Evolutionary conservation across 768 basidiomycete species (phyloP), one percentile per base, ranked within the genome.

Genomic region (Butyriboletus loyo): DNA sequence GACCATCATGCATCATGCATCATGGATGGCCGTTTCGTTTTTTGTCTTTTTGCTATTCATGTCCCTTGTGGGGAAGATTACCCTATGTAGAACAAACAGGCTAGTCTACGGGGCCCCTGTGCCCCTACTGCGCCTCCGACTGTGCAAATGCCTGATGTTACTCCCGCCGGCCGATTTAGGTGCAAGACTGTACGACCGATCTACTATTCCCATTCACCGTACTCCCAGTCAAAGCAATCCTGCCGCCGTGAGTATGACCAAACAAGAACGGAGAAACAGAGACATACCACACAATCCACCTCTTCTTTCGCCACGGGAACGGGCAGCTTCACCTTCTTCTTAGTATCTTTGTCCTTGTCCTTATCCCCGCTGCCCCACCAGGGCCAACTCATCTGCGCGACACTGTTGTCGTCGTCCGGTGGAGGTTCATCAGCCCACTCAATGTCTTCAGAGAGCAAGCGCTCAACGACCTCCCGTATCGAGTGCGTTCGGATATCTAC

Each of bases 201-300:
- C 55, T 55, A 60, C 15, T 53, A 10, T 11, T 57, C 57, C 55
- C 54, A 79, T 52, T 77, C 66, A 6, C 78, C 84, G 63, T 73
- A 88, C 52, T 87, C 83, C 87, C 87, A 89, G 58, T 74, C 81
- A 56, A 76, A 87, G 62, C 87, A 89, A 58, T 89, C 87, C 86
- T 88, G 42, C 19, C 17, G 17, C 21, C 22, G 14, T 49, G 36
- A 49, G 46, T 21, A 41, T 15, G 10, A 40, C 25, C n/a, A 42
- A 24, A 17, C 7, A 44, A 49, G 36, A 22, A 15, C 6, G 46
- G 27, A n/a, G 2, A 42, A 40, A 34, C 5, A 35, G 39, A 19
- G 3, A 76, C 83, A 52, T 58, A 87, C 86, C 50, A 83, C 73
- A 61, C 89, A 91, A 55, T 87, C 82, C 14, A 76, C 74, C 60